These are phyloP conservation scores for Isabelozyma gotoi DNA, from an alignment of 805 yeast genomes.

Conservation along the genomic window DNA sequence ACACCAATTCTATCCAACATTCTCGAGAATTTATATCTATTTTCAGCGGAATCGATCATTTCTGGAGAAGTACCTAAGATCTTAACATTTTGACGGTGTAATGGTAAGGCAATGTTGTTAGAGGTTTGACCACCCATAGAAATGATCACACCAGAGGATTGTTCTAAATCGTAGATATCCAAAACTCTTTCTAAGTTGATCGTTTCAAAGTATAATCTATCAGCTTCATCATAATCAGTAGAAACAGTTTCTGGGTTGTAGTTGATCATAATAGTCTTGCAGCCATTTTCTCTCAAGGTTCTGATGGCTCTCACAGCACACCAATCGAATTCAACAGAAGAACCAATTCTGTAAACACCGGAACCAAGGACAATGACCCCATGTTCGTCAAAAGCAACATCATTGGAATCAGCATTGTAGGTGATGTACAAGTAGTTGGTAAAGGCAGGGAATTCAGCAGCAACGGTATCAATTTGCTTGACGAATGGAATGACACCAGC, in stretches of 20 bases:
- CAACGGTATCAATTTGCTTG: conserved; percentile 96
- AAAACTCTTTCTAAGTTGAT: conserved; percentile 90
- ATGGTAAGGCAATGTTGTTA: conserved; percentile 89
- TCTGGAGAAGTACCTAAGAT: conserved; percentile 96
- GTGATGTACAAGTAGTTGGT: conserved; percentile 95
- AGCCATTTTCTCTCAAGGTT: conserved; percentile 81
- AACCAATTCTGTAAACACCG: conserved; percentile 98
- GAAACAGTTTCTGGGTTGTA: conserved; percentile 98
- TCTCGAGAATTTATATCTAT: conserved; percentile 95
- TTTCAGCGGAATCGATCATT: conserved; percentile 98
- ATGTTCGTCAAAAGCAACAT: conserved; percentile 83
- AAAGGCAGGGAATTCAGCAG: conserved; percentile 97
- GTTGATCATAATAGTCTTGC: conserved; percentile 94
- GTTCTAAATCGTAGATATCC: conserved; percentile 92
- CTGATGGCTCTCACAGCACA: conserved; percentile 98
- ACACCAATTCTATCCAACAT: conserved; percentile 95
- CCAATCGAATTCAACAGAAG: conserved; percentile 99
- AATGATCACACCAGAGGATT: conserved; percentile 86
- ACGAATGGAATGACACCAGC: conserved; percentile 87
- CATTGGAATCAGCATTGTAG: conserved; percentile 87
- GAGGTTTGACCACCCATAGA: conserved; percentile 99
- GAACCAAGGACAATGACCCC: conserved; percentile 97
- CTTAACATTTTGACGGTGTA: conserved; percentile 93
- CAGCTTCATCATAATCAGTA: conserved; percentile 98
- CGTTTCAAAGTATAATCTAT: conserved; percentile 92